Conservation (phyloP, 352 stramenopile species). For the Globisporangium carolinianum region DNA sequence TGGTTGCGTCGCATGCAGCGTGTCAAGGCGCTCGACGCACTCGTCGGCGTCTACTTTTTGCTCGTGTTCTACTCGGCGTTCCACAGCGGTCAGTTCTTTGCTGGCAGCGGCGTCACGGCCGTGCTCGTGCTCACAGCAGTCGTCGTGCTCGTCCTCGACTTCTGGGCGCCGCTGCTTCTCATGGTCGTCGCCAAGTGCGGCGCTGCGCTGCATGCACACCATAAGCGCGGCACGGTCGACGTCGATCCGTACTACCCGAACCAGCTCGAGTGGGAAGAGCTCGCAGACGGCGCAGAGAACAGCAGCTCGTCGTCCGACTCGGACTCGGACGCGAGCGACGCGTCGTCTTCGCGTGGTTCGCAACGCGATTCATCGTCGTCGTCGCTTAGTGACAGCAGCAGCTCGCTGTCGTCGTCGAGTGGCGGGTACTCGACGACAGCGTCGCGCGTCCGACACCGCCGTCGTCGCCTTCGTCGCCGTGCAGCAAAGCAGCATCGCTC, state of each 20-base stretch:
- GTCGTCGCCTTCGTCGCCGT: background rate
- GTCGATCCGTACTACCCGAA: slow-evolving; percentile 62
- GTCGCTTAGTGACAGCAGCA: slow-evolving; percentile 5
- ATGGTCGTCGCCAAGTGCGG: slow-evolving; percentile 60
- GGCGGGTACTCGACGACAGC: slow-evolving; percentile 12
- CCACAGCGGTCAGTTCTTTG: slow-evolving; percentile 50
- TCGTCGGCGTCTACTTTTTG: slow-evolving; percentile 55
- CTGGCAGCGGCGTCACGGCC: slow-evolving; percentile 24
- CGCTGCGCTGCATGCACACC: slow-evolving; percentile 37
- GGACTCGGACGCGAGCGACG: background rate
- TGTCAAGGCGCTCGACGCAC: slow-evolving; percentile 46
- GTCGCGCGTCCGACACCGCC: background rate
- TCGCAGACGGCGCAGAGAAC: slow-evolving; percentile 17
- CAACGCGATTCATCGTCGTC: slow-evolving; percentile 6
- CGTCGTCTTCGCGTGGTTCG: slow-evolving; percentile 5
- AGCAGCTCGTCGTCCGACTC: slow-evolving; percentile 2
- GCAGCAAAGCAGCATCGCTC: background rate
- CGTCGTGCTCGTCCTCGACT: slow-evolving; percentile 48
- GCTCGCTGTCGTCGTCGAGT: slow-evolving; percentile 7
- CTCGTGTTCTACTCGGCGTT: slow-evolving; percentile 64
- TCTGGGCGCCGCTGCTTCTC: slow-evolving; percentile 61
- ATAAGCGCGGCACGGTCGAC: slow-evolving; percentile 43
- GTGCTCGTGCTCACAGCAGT: slow-evolving; percentile 37
- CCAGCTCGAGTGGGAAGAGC: slow-evolving; percentile 62
- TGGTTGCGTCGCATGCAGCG: slow-evolving; percentile 55